These are phyloP conservation scores for Flaveria robusta DNA, from an alignment of 129 eudicot species.

Conservation along the genomic window DNA sequence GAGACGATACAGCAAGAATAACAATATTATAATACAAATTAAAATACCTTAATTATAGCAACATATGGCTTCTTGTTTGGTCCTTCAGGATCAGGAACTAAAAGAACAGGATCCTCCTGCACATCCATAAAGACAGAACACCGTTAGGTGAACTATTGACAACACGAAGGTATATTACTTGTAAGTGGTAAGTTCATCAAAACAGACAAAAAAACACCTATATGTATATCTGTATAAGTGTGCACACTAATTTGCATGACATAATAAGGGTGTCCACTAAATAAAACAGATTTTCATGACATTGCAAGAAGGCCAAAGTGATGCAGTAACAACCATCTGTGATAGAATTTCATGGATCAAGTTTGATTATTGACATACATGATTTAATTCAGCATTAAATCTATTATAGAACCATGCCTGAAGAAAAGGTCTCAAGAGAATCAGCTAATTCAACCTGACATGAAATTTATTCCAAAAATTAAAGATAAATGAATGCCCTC, in stretches of 20 bases:
- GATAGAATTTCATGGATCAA: constrained; percentile 2
- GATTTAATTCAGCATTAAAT: constrained; percentile 11
- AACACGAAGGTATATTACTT: neutral
- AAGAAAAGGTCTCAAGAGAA: constrained; percentile 6
- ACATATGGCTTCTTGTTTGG: constrained; percentile 84
- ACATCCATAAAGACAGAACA: constrained; percentile 24
- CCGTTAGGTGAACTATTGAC: neutral
- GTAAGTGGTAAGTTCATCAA: neutral
- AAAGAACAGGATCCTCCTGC: constrained; percentile 97
- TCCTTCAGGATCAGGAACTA: constrained; percentile 62
- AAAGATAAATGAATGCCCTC: constrained; percentile 11
- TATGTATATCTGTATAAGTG: neutral
- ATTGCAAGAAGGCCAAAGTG: constrained; percentile 9
- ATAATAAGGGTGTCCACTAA: neutral
- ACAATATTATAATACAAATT: neutral
- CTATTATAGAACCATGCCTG: constrained; percentile 17
- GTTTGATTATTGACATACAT: constrained; percentile 8
- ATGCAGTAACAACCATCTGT: neutral
- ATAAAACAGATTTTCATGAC: neutral
- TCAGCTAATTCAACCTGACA: constrained; percentile 12
- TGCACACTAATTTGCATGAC: neutral
- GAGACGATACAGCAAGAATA: neutral
- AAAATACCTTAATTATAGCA: constrained; percentile 82
- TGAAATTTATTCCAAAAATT: neutral
- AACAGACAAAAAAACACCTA: neutral